Evolutionary conservation across 2,329 filamentous ascomycete genomes (phyloP).

Genomic region (Colletotrichum lentis): DNA sequence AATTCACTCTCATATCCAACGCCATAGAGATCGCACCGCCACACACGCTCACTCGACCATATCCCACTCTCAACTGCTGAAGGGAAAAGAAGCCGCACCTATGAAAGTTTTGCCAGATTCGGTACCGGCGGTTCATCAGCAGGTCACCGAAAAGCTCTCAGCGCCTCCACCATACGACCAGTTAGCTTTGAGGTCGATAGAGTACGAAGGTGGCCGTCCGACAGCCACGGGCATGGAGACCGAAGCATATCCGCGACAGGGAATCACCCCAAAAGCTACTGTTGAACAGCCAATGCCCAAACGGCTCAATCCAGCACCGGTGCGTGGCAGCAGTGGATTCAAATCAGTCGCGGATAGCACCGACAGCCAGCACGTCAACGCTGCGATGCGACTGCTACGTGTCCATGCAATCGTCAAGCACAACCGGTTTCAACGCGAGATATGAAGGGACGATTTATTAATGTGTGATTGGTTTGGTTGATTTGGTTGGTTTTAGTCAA

Average conservation of each 20-base stretch:
- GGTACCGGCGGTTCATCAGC: not conserved
- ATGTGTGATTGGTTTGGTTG: not conserved
- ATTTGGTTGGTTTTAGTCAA: not conserved
- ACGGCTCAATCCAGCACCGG: not conserved
- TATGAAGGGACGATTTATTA: not conserved
- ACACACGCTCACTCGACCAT: conserved; percentile 31
- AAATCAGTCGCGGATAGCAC: not conserved
- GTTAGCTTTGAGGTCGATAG: not conserved
- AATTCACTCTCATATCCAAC: conserved; percentile 31
- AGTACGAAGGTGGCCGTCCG: not conserved
- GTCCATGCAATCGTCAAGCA: conserved; percentile 21
- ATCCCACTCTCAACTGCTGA: conserved; percentile 3
- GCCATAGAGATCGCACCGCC: conserved; percentile 28
- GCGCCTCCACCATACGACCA: conserved; percentile 3
- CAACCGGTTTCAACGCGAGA: conserved; percentile 10
- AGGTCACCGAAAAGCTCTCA: not conserved
- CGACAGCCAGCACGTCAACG: conserved; percentile 23
- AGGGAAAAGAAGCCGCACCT: not conserved
- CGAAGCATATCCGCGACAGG: not conserved
- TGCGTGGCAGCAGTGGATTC: not conserved
- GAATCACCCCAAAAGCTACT: not conserved
- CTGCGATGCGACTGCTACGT: conserved; percentile 20
- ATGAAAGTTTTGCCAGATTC: not conserved
- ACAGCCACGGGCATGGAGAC: not conserved
- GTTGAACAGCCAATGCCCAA: not conserved